Evolutionary conservation across 2,329 filamentous ascomycete genomes (phyloP).

Genomic region (Tolypocladium pustulatum): DNA sequence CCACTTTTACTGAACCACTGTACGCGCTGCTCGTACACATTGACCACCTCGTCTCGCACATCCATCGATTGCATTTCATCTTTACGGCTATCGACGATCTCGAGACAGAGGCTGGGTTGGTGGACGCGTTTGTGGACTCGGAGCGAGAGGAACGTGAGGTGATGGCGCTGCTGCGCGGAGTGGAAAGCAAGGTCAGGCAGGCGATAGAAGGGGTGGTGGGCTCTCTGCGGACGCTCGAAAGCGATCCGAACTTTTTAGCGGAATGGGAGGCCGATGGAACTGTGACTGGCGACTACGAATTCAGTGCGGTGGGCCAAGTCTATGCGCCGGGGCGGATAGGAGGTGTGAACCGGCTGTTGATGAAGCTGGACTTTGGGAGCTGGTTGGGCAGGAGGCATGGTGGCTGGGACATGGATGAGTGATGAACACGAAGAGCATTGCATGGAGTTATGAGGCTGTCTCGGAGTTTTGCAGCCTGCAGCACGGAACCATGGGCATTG

Average conservation of each 20-base stretch:
- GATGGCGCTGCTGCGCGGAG: conserved; percentile 49
- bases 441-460: neutral
- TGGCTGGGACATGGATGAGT: conserved; percentile 2
- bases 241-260: conserved; percentile 31
- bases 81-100: conserved; percentile 76
- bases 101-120: conserved; percentile 70
- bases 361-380: conserved; percentile 73
- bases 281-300: conserved; percentile 29
- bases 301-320: conserved; percentile 17
- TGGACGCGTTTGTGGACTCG: conserved; percentile 64
- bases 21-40: conserved; percentile 60
- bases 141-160: conserved; percentile 63
- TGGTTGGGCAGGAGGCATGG: conserved; percentile 35
- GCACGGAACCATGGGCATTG: neutral
- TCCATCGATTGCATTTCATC: conserved; percentile 64
- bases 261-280: conserved; percentile 28
- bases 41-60: conserved; percentile 72
- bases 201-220: conserved; percentile 60
- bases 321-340: conserved; percentile 67
- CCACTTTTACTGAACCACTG: conserved; percentile 52
- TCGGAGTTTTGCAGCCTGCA: neutral
- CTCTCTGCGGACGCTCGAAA: conserved; percentile 34
- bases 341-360: conserved; percentile 73
- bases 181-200: conserved; percentile 53
- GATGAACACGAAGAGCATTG: neutral